A percentile compares a stretch with the other conserved stretches of the same genome.
Evolutionary conservation across 495 filamentous ascomycete species (phyloP).

Genomic region (Thozetella sp.): DNA sequence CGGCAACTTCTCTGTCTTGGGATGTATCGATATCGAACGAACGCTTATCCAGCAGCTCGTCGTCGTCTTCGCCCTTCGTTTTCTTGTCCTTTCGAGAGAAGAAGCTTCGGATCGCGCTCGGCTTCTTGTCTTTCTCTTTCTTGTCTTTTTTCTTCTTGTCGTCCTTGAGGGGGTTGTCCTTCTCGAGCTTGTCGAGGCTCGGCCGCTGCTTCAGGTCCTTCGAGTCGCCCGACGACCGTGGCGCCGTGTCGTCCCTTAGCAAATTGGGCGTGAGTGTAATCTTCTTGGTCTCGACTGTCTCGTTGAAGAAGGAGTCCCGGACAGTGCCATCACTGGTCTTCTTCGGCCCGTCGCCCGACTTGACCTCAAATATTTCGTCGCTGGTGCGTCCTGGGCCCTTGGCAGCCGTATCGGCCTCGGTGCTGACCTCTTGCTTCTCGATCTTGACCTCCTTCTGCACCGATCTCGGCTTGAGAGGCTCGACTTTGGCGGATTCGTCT

Average conservation of each 20-base stretch:
- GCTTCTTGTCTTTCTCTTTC: constrained; percentile 90
- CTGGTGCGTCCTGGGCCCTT: constrained; percentile 40
- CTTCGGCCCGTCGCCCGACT: constrained; percentile 46
- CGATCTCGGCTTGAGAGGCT: constrained; percentile 41
- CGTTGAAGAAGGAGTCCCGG: constrained; percentile 94
- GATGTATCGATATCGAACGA: constrained; percentile 46
- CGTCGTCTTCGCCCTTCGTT: constrained; percentile 66
- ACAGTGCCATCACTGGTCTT: constrained; percentile 83
- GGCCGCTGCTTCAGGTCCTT: constrained; percentile 59
- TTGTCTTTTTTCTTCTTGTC: constrained; percentile 69
- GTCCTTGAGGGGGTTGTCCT: constrained; percentile 42
- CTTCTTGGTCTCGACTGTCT: constrained; percentile 92
- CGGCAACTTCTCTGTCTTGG: constrained; percentile 37
- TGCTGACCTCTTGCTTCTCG: constrained; percentile 37
- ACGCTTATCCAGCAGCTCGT: constrained; percentile 66
- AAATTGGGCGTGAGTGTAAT: constrained; percentile 95
- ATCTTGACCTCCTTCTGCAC: constrained; percentile 46
- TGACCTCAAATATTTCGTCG: constrained; percentile 70
- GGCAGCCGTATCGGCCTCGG: constrained; percentile 32
- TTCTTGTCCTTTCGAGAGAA: constrained; percentile 97
- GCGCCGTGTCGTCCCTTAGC: constrained; percentile 79
- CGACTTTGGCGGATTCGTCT: constrained; percentile 50
- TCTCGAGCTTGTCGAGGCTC: constrained; percentile 60
- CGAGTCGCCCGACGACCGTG: constrained; percentile 59
- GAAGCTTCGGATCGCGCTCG: constrained; percentile 87